Evolutionary conservation across 257 asterid species (phyloP), one percentile per base, ranked within the genome.

Genomic region (Forsythia suspensa): DNA sequence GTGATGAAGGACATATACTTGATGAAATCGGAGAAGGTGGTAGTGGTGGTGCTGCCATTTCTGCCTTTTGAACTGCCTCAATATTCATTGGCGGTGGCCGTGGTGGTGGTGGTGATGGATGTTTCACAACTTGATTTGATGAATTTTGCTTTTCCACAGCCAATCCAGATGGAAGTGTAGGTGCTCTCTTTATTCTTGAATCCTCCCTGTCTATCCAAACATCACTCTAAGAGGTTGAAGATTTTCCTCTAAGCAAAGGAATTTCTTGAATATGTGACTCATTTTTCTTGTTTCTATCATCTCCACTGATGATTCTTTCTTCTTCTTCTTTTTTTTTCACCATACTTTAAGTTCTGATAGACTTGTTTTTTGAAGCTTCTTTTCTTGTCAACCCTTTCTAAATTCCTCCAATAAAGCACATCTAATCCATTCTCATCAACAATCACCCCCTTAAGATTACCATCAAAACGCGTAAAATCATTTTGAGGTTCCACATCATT

Each of bases 371-470:
- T 87, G 76, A 87, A 94, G 61, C 88, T 80, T 59, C 68, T 80
- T 24, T 85, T 82, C 6, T 74, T 78, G 3, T 85, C 89, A n/a
- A n/a, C 92, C 36, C 83, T 89, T 70, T 90, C 84, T 65, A 91
- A 3, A 38, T 91, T 86, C 74, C 84, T 92, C 99, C 98, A 95
- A 66, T 95, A 95, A 77, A 95, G 73, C 40, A 95, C 98, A 78
- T 95, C 99, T 87, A 95, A 73, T 1, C 99, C 99, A 77, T 92
- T 81, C 81, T 93, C 99, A 76, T 93, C 99, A 7, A 95, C 97
- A 29, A 95, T 92, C 75, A 95, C 79, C 10, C 97, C 99, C 75
- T 91, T 92, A 12, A 95, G 74, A 43, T 93, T 89, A 3, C 99
- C 94, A n/a, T 84, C 79, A 77, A 91, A 88, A 73, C 88, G 76